phyloP scores from a whole-genome alignment of 2,329 filamentous ascomycete species.

The Leptographium wingfieldii region DNA sequence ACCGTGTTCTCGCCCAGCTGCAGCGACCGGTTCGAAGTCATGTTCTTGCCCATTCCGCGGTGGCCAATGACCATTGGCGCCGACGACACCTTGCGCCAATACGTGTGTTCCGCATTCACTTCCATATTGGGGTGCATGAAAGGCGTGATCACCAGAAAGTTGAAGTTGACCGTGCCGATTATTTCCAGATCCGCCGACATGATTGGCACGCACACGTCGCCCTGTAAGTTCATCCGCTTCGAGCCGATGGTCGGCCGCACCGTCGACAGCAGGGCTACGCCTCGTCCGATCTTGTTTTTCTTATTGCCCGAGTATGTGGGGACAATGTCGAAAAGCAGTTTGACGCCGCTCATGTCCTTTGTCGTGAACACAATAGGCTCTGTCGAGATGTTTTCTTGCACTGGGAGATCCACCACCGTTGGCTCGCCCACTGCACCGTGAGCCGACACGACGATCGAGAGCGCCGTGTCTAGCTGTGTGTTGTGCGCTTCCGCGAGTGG shows the following conservation, averaged over 20 bases:
- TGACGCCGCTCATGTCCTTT: conserved; percentile 64
- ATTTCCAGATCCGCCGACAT: conserved; percentile 75
- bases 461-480: conserved; percentile 84
- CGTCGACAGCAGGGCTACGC: conserved; percentile 74
- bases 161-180: conserved; percentile 92
- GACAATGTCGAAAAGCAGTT: conserved; percentile 85
- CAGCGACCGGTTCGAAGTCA: conserved; percentile 67
- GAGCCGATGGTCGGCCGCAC: conserved; percentile 73
- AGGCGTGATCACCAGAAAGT: conserved; percentile 87
- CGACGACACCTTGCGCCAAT: conserved; percentile 85
- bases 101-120: conserved; percentile 79
- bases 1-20: conserved; percentile 96
- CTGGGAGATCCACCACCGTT: conserved; percentile 79
- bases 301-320: conserved; percentile 88
- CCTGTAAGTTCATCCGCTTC: conserved; percentile 82
- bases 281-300: conserved; percentile 80
- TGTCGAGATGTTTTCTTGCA: conserved; percentile 86
- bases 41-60: conserved; percentile 79
- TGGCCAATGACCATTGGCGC: conserved; percentile 65
- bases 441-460: conserved; percentile 84
- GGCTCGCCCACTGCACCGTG: conserved; percentile 75
- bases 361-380: conserved; percentile 88
- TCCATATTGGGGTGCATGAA: conserved; percentile 92
- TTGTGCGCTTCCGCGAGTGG: conserved; percentile 78
- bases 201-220: conserved; percentile 85